Base-by-base conservation (phyloP, 441 rosid species). In the Jatropha podagrica region DNA sequence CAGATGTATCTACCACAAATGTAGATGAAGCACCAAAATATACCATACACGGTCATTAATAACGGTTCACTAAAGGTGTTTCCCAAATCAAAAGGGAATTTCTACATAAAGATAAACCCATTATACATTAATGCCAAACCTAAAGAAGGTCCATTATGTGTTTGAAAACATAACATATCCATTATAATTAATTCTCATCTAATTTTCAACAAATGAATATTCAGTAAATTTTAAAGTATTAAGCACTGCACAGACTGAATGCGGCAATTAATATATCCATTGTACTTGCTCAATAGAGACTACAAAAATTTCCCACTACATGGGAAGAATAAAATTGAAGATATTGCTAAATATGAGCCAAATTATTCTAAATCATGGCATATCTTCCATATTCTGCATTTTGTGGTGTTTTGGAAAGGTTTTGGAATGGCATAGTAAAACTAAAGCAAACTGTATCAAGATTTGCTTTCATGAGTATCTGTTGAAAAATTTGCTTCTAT, bases 1-100 rank as follows among this genome's bases (percentile, higher is more conserved):
- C 27, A 41, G 32, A 65, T n/a, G 56, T 61, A 38, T 51, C 51
- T 69, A 13, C 18, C 26, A 66, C 73, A 20, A 68, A 65, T 46
- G 46, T 4, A 60, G 13, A 41, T 37, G 65, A 23, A 69, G 5
- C 48, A 60, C 13, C 63, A 32, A 20, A 6, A 76, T 27, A 67
- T 12, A 17, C 18, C 5, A 27, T 55, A 12, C 14, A 13, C 1
- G 54, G 42, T 44, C 55, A 32, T 18, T 26, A 49, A 38, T 68
- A 74, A 3, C 42, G 20, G 58, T 32, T 11, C n/a, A 52, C 20
- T 40, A 37, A 12, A 59, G 51, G n/a, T 62, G 41, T 48, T 41
- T 17, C 20, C 2, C 41, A 66, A 5, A 15, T 2, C 46, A 58
- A 40, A 18, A 27, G 49, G 41, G 62, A 54, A 62, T 10, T 18